phyloP scores from a whole-genome alignment of 2,329 filamentous ascomycete genomes.

The Delphinella strobiligena region DNA sequence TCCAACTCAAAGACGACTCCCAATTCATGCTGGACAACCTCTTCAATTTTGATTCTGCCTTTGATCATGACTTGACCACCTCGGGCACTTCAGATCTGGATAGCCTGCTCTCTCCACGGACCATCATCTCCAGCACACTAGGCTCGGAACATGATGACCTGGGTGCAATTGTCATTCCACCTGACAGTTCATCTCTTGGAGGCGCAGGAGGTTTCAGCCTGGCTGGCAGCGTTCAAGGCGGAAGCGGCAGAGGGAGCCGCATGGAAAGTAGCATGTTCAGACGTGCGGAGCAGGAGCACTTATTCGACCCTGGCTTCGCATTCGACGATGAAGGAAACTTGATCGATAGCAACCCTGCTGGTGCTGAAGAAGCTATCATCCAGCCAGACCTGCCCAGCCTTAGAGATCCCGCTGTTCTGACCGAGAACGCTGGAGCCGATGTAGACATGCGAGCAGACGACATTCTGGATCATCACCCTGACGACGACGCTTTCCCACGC shows the following conservation, averaged over 20 bases:
- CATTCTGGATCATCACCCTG: neutral
- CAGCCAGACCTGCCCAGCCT: neutral
- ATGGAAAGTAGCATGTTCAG: slow-evolving; percentile 3
- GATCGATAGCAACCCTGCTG: slow-evolving; percentile 24
- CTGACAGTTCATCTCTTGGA: slow-evolving; percentile 14
- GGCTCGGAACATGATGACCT: slow-evolving; percentile 18
- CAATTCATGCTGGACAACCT: slow-evolving; percentile 58
- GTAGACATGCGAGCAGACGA: neutral
- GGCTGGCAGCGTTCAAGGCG: neutral
- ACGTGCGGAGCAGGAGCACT: slow-evolving; percentile 10
- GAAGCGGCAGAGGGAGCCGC: neutral
- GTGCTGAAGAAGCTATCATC: neutral
- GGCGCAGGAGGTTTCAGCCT: slow-evolving; percentile 3
- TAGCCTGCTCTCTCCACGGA: slow-evolving; percentile 26
- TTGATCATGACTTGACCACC: slow-evolving; percentile 38
- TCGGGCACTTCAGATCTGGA: slow-evolving; percentile 22
- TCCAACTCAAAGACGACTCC: slow-evolving; percentile 72
- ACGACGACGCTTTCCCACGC: neutral
- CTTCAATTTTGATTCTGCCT: slow-evolving; percentile 39
- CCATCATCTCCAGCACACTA: slow-evolving; percentile 17
- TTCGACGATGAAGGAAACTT: slow-evolving; percentile 52
- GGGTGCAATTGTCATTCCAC: slow-evolving; percentile 33
- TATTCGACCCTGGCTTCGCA: slow-evolving; percentile 36
- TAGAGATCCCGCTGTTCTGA: neutral
- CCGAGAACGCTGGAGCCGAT: neutral